phyloP scores from a whole-genome alignment of 257 asterid genomes.

The Nyctanthes arbortristis region DNA sequence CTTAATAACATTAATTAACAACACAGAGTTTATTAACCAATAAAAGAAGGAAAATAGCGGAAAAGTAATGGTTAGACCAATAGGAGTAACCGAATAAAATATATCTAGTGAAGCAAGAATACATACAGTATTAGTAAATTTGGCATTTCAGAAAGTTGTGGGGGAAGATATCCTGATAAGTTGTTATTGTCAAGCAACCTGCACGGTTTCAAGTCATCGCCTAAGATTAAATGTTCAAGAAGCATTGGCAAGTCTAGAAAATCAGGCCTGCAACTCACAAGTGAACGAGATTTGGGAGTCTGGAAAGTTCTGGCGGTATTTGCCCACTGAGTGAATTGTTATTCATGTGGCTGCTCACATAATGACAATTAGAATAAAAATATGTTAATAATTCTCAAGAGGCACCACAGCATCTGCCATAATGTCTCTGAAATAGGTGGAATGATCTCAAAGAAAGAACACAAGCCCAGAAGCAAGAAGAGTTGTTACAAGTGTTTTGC shows the following conservation, averaged over 20 bases:
- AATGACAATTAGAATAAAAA: slow-evolving; percentile 24
- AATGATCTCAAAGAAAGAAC: not conserved
- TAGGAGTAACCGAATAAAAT: slow-evolving; percentile 7
- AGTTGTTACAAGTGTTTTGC: slow-evolving; percentile 67
- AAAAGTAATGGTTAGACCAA: not conserved
- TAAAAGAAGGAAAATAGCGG: not conserved
- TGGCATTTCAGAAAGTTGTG: slow-evolving; percentile 68
- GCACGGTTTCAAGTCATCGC: slow-evolving; percentile 32
- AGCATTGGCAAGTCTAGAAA: not conserved
- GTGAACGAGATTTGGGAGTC: slow-evolving; percentile 85
- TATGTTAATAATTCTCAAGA: not conserved
- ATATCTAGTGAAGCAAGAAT: slow-evolving; percentile 19
- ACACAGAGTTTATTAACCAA: not conserved
- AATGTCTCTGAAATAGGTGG: not conserved
- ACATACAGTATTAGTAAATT: slow-evolving; percentile 72
- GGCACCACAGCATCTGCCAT: not conserved
- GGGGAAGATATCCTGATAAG: slow-evolving; percentile 89
- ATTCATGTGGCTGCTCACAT: slow-evolving; percentile 88
- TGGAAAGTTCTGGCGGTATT: slow-evolving; percentile 79
- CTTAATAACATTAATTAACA: not conserved
- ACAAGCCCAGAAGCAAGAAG: slow-evolving; percentile 10
- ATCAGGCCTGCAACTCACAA: slow-evolving; percentile 58
- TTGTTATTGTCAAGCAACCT: slow-evolving; percentile 97
- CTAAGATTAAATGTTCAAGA: slow-evolving; percentile 17
- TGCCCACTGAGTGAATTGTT: slow-evolving; percentile 90